phyloP scores from a whole-genome alignment of 768 basidiomycete genomes.

The Lentinula aciculospora region DNA sequence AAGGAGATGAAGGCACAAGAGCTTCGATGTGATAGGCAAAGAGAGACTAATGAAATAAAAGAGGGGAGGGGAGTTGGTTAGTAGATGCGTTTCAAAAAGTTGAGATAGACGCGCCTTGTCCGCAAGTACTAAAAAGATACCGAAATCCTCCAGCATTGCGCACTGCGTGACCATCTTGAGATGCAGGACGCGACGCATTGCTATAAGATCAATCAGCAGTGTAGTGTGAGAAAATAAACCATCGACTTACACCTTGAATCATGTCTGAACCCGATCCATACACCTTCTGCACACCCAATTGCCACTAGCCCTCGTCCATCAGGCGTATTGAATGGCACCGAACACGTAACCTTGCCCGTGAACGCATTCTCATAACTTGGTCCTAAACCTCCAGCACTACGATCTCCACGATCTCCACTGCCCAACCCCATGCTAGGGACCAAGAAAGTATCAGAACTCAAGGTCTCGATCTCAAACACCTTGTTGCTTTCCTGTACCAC shows the following conservation, averaged over 20 bases:
- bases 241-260: constrained; percentile 69
- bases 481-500: constrained; percentile 92
- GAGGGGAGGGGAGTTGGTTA: background rate
- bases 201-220: constrained; percentile 30
- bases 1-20: constrained; percentile 81
- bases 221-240: background rate
- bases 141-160: constrained; percentile 94
- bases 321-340: constrained; percentile 69
- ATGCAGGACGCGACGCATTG: constrained; percentile 90
- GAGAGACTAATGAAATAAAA: too few relatives aligned
- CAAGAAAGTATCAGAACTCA: constrained; percentile 85
- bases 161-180: constrained; percentile 92
- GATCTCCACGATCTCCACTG: constrained; percentile 14
- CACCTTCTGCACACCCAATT: constrained; percentile 92
- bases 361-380: constrained; percentile 25
- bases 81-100: background rate
- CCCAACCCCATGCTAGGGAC: constrained; percentile 59
- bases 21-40: constrained; percentile 97
- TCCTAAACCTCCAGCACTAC: constrained; percentile 9
- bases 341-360: constrained; percentile 68
- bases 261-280: constrained; percentile 93
- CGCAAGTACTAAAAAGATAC: constrained; percentile 91
- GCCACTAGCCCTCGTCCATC: constrained; percentile 87
- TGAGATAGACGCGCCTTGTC: constrained; percentile 56
- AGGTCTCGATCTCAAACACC: constrained; percentile 88